A percentile compares a stretch with the other conserved stretches of the same genome.
Conservation (phyloP, 1,284 basidiomycete species). For the Wallemia ichthyophaga region DNA sequence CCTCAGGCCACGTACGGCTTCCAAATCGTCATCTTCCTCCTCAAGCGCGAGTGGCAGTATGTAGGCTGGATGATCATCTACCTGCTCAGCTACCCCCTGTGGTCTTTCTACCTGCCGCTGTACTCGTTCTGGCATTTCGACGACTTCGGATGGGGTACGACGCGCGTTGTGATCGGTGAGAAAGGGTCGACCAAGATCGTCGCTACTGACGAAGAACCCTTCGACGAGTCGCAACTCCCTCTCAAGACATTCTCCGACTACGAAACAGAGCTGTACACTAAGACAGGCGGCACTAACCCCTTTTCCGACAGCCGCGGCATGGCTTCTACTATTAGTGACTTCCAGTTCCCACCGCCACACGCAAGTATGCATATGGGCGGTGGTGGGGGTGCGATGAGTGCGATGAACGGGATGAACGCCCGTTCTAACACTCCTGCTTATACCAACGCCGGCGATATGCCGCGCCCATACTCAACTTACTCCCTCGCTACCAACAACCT, state of each 20-base stretch:
- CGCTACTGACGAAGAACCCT: conserved; percentile 88
- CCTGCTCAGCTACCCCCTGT: conserved; percentile 63
- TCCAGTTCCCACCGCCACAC: not conserved
- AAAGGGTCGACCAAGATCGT: conserved; percentile 65
- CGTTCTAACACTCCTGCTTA: too few species aligned
- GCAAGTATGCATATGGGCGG: not conserved
- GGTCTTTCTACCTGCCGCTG: conserved; percentile 71
- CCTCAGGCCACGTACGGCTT: conserved; percentile 69
- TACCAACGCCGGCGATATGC: too few species aligned
- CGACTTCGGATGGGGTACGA: conserved; percentile 93
- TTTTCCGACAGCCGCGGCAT: not conserved
- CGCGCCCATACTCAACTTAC: not conserved
- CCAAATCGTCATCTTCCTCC: conserved; percentile 59
- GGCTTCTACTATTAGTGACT: not conserved
- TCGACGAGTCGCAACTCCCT: conserved; percentile 68
- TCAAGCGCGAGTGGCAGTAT: conserved; percentile 79
- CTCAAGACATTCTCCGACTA: conserved; percentile 91
- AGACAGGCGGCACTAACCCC: not conserved
- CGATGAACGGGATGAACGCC: too few species aligned
- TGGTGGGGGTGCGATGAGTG: too few species aligned
- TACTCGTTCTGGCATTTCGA: conserved; percentile 99
- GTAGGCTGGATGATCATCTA: conserved; percentile 94
- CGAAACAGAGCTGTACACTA: conserved; percentile 51
- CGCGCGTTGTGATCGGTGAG: conserved; percentile 77
- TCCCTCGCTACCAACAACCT: not conserved